Evolutionary conservation across 73 alveolate species (phyloP).

Genomic region (Paramecium octaurelia): DNA sequence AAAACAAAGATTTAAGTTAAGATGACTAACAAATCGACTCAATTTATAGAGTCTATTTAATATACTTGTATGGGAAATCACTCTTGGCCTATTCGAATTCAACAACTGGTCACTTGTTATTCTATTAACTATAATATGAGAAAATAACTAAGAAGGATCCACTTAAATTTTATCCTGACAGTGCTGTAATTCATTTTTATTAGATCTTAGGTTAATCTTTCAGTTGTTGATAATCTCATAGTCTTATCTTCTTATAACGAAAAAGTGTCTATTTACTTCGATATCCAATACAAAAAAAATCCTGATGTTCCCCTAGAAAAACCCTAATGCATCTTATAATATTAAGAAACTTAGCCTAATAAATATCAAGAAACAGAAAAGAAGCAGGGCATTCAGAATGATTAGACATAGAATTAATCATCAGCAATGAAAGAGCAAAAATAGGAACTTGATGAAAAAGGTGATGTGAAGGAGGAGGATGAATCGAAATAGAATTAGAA

Average conservation of each 20-base stretch:
- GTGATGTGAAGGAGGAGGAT: neutral
- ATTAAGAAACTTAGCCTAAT: neutral
- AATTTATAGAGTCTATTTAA: conserved; percentile 22
- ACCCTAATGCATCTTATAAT: neutral
- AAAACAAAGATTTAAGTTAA: neutral
- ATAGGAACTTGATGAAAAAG: neutral
- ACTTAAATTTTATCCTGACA: neutral
- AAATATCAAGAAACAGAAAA: neutral
- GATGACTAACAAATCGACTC: neutral
- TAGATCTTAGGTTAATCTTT: neutral
- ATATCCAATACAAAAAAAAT: neutral
- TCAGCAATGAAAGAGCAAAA: neutral
- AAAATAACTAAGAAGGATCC: neutral
- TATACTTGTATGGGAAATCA: neutral
- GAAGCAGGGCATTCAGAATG: neutral
- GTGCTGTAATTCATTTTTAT: neutral
- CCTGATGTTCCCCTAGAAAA: neutral
- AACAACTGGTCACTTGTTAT: neutral
- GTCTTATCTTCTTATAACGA: neutral
- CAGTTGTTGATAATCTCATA: conserved; percentile 22
- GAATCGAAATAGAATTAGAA: neutral
- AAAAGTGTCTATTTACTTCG: neutral
- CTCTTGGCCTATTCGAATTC: conserved; percentile 30
- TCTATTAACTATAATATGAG: neutral
- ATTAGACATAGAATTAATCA: neutral